A percentile compares a stretch with the other conserved stretches of the same genome.
Evolutionary conservation across 441 rosid genomes (phyloP).

Genomic region (Pelargonium cotyledonis): DNA sequence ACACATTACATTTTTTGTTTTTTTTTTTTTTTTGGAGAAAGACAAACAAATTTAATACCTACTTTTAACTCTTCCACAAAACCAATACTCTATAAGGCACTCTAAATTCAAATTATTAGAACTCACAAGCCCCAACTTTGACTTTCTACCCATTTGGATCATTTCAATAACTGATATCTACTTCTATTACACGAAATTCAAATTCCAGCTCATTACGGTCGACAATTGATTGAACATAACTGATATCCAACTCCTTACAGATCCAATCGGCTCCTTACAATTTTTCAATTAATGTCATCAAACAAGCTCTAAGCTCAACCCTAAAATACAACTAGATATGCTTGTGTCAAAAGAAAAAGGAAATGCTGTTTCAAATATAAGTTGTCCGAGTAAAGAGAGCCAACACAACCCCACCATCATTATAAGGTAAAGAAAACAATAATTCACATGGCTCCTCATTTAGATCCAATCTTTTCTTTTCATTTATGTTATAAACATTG

Average conservation of each 20-base stretch:
- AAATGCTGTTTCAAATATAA: conserved; percentile 14
- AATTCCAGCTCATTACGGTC: no score
- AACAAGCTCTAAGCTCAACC: not conserved
- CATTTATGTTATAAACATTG: not conserved
- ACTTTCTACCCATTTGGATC: no score
- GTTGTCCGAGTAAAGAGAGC: conserved; percentile 21
- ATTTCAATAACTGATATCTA: no score
- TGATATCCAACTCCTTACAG: no score
- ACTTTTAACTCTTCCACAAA: not conserved
- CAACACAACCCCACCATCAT: conserved; percentile 36
- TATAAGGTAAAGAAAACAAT: conserved; percentile 29
- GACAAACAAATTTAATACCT: conserved; percentile 3
- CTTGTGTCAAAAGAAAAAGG: conserved; percentile 17
- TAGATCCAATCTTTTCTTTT: conserved; percentile 5
- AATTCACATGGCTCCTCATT: conserved; percentile 24
- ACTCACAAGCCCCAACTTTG: no score
- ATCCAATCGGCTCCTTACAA: no score
- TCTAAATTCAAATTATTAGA: no score
- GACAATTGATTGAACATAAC: no score
- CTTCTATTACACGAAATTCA: no score
- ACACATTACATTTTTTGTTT: conserved; percentile 5
- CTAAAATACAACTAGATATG: not conserved
- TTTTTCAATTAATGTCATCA: no score
- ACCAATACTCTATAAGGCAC: no score
- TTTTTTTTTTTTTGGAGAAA: not conserved